phyloP scores from a whole-genome alignment of 1,284 basidiomycete species.

The Entoloma clypeatum region DNA sequence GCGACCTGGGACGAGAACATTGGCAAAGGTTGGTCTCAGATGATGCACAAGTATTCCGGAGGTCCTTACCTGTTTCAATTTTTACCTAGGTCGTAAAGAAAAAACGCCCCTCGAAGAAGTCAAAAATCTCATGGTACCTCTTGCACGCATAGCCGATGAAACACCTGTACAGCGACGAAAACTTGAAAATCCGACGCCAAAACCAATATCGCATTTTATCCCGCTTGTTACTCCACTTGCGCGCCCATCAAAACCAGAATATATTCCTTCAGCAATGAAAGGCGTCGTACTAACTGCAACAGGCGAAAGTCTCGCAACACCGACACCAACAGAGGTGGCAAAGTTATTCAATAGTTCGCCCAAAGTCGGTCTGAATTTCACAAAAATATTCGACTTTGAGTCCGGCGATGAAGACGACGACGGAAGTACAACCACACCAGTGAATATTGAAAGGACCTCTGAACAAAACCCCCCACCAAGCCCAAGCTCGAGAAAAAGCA shows the following conservation, averaged over 20 bases:
- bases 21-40: conserved; percentile 31
- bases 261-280: conserved; percentile 69
- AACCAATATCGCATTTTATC: conserved; percentile 16
- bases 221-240: conserved; percentile 35
- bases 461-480: conserved; percentile 38
- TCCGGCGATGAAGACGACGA: conserved; percentile 37
- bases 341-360: conserved; percentile 64
- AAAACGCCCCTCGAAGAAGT: conserved; percentile 70
- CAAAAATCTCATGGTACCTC: conserved; percentile 60
- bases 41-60: background rate
- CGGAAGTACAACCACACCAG: conserved; percentile 6
- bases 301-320: conserved; percentile 66
- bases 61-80: background rate
- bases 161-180: conserved; percentile 26
- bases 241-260: conserved; percentile 27
- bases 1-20: conserved; percentile 38
- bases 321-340: conserved; percentile 57
- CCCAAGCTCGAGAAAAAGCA: conserved; percentile 37
- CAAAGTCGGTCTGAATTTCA: conserved; percentile 64
- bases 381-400: conserved; percentile 68
- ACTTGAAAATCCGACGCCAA: conserved; percentile 25
- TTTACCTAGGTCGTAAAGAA: conserved; percentile 39
- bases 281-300: conserved; percentile 74
- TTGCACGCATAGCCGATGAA: conserved; percentile 36
- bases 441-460: conserved; percentile 12